Evolutionary conservation across 441 rosid genomes (phyloP).

Genomic region (Gossypium aridum): DNA sequence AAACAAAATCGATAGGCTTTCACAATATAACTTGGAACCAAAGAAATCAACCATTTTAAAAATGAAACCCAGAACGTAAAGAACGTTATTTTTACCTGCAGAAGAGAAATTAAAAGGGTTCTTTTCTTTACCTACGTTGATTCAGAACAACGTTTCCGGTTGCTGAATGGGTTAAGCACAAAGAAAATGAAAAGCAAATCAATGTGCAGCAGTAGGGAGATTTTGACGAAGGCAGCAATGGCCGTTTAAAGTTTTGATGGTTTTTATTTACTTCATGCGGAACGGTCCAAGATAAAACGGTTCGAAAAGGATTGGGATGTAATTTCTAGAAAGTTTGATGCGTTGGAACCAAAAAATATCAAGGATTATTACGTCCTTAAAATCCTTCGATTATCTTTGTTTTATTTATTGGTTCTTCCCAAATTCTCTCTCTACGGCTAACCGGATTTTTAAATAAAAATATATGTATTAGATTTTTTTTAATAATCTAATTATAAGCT

Average conservation of each 20-base stretch:
- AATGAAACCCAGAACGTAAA: neutral
- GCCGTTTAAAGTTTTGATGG: neutral
- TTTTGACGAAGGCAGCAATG: neutral
- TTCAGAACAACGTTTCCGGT: neutral
- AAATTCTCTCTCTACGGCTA: too few species aligned
- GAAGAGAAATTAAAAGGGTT: neutral
- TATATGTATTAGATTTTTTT: too few species aligned
- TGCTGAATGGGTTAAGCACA: neutral
- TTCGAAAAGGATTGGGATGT: too few species aligned
- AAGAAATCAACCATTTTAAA: neutral
- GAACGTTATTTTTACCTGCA: slow-evolving; percentile 1
- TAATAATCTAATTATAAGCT: too few species aligned
- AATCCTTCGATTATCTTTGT: too few species aligned
- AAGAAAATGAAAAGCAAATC: neutral
- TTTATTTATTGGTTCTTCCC: too few species aligned
- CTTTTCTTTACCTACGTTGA: neutral
- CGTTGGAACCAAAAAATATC: too few species aligned
- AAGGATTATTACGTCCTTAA: too few species aligned
- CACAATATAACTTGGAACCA: neutral
- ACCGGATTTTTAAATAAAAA: too few species aligned
- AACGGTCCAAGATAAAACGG: neutral
- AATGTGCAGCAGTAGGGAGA: neutral
- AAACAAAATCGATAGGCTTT: neutral
- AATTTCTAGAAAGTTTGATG: too few species aligned
- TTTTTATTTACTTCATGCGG: neutral